These are phyloP conservation scores for Myriosclerotinia scirpicola DNA, from an alignment of 2,329 filamentous ascomycete genomes.

Conservation along the genomic window DNA sequence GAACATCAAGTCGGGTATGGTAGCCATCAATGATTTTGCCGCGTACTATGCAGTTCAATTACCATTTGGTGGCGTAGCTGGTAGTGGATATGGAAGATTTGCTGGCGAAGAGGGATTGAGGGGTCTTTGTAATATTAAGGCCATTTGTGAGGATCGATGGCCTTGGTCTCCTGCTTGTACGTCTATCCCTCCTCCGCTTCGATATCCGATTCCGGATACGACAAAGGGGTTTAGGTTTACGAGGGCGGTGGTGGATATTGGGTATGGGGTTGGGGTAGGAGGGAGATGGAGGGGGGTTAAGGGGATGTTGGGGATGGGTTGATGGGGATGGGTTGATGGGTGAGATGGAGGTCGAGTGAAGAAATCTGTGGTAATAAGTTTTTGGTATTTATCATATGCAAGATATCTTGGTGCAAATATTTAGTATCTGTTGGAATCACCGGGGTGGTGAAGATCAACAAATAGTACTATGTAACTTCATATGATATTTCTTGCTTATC, in stretches of 20 bases:
- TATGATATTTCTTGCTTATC: too few relatives aligned
- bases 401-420: too few relatives aligned
- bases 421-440: too few relatives aligned
- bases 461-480: too few relatives aligned
- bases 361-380: too few relatives aligned
- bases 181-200: slow-evolving; percentile 74
- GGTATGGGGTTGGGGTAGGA: slow-evolving; percentile 50
- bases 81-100: slow-evolving; percentile 90
- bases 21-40: slow-evolving; percentile 93
- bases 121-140: slow-evolving; percentile 83
- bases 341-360: too few relatives aligned
- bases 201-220: slow-evolving; percentile 74
- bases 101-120: slow-evolving; percentile 86
- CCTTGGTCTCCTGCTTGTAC: slow-evolving; percentile 66
- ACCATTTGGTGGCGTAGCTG: slow-evolving; percentile 79
- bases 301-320: slow-evolving; percentile 37
- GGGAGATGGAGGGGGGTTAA: slow-evolving; percentile 37
- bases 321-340: neutral
- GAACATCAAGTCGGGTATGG: slow-evolving; percentile 80
- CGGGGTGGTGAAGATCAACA: too few relatives aligned
- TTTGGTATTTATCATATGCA: too few relatives aligned
- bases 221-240: slow-evolving; percentile 64
- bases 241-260: slow-evolving; percentile 59
- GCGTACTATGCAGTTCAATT: slow-evolving; percentile 91
- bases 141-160: slow-evolving; percentile 74